Conservation (phyloP, 768 basidiomycete species). For the Pisolithus microcarpus region DNA sequence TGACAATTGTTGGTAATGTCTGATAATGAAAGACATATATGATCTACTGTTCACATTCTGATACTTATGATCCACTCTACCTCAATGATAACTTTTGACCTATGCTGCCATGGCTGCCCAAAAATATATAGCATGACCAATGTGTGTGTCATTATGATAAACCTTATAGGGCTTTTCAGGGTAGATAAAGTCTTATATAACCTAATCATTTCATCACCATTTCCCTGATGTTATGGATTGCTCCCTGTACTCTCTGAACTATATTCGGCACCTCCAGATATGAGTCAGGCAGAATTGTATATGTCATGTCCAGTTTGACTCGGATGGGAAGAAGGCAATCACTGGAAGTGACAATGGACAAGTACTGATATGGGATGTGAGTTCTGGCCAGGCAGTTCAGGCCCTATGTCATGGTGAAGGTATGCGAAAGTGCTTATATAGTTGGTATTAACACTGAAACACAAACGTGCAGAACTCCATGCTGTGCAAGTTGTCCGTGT, state of each 20-base stretch:
- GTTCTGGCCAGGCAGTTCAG: background rate
- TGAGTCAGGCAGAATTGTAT: background rate
- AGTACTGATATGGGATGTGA: background rate
- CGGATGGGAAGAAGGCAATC: background rate
- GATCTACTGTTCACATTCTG: too few relatives aligned
- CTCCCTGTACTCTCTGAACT: background rate
- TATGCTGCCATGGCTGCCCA: too few relatives aligned
- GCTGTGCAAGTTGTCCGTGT: background rate
- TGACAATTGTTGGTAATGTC: too few relatives aligned
- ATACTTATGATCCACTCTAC: too few relatives aligned
- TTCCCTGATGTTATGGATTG: too few relatives aligned
- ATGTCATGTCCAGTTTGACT: background rate
- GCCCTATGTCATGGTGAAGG: background rate
- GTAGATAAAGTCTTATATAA: too few relatives aligned
- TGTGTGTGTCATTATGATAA: too few relatives aligned
- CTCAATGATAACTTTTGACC: too few relatives aligned
- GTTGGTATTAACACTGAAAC: background rate
- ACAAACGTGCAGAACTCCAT: background rate
- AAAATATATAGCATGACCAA: too few relatives aligned
- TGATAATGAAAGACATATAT: too few relatives aligned
- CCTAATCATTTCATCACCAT: too few relatives aligned
- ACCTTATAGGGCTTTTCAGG: too few relatives aligned
- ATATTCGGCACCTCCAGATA: background rate
- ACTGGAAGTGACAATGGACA: constrained; percentile 1
- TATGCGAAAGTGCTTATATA: background rate